These are phyloP conservation scores for Pythium periplocum DNA, from an alignment of 352 stramenopile genomes.

Conservation along the genomic window DNA sequence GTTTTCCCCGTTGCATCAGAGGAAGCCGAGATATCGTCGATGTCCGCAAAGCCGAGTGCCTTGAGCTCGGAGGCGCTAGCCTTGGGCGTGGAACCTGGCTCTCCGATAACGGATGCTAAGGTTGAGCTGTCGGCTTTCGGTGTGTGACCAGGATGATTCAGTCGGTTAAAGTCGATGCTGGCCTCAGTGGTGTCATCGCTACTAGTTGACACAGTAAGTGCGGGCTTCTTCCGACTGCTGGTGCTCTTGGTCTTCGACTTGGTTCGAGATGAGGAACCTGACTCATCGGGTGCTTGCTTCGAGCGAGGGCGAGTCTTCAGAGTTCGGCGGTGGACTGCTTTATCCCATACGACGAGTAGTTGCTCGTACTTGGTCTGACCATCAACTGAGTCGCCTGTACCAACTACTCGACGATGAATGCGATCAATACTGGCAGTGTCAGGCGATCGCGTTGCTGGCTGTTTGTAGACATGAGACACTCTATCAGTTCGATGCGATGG, in stretches of 20 bases:
- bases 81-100: conserved; percentile 58
- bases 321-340: not conserved
- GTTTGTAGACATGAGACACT: too few relatives aligned
- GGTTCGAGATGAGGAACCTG: too few relatives aligned
- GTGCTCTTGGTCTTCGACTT: not conserved
- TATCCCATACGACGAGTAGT: conserved; percentile 28
- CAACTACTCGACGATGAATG: conserved; percentile 1
- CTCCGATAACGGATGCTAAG: conserved; percentile 30
- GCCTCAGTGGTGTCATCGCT: not conserved
- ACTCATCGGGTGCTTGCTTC: too few relatives aligned
- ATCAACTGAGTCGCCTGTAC: not conserved
- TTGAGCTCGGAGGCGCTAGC: conserved; percentile 39
- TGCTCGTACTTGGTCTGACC: conserved; percentile 24
- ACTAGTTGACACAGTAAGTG: not conserved
- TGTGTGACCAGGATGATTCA: conserved; percentile 59
- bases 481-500: too few relatives aligned
- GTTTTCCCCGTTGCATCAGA: not conserved
- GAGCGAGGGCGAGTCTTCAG: too few relatives aligned
- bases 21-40: conserved; percentile 22
- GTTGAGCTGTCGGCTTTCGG: conserved; percentile 28
- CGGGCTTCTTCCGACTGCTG: conserved; percentile 1
- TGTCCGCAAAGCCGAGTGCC: conserved; percentile 45
- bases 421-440: not conserved
- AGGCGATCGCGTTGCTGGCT: too few relatives aligned
- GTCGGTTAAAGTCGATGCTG: conserved; percentile 37